These are phyloP conservation scores for Lactuca saligna DNA, from an alignment of 129 eudicot genomes.

Conservation along the genomic window DNA sequence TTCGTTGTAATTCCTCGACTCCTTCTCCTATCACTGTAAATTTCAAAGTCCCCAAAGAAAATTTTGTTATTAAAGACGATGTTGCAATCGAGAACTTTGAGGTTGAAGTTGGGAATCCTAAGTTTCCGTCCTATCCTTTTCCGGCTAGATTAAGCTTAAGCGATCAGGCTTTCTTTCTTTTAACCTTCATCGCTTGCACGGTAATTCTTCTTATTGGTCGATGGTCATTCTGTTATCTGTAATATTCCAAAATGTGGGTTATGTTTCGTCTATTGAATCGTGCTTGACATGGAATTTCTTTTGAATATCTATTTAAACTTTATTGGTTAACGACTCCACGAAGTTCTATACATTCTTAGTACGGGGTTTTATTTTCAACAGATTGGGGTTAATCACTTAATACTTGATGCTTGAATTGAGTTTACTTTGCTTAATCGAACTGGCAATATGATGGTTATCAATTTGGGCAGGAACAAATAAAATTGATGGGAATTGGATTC, in stretches of 20 bases:
- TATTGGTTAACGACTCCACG: not conserved
- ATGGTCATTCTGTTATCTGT: not conserved
- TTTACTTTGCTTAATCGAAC: too few relatives aligned
- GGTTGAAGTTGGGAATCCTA: slow-evolving; percentile 44
- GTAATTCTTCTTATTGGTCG: slow-evolving; percentile 27
- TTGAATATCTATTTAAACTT: not conserved
- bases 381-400: too few relatives aligned
- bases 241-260: not conserved
- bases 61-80: not conserved
- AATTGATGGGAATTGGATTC: not conserved
- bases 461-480: slow-evolving; percentile 5
- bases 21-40: not conserved
- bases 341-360: not conserved
- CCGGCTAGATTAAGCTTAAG: slow-evolving; percentile 49
- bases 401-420: too few relatives aligned
- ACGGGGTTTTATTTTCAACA: not conserved
- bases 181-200: slow-evolving; percentile 77
- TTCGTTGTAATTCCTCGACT: slow-evolving; percentile 16
- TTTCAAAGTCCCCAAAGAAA: not conserved
- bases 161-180: slow-evolving; percentile 69
- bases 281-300: not conserved
- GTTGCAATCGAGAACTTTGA: slow-evolving; percentile 15
- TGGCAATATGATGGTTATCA: not conserved
- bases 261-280: not conserved
- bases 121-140: slow-evolving; percentile 30